phyloP scores from a whole-genome alignment of 306 rosid genomes.

The Sicyos edulis region DNA sequence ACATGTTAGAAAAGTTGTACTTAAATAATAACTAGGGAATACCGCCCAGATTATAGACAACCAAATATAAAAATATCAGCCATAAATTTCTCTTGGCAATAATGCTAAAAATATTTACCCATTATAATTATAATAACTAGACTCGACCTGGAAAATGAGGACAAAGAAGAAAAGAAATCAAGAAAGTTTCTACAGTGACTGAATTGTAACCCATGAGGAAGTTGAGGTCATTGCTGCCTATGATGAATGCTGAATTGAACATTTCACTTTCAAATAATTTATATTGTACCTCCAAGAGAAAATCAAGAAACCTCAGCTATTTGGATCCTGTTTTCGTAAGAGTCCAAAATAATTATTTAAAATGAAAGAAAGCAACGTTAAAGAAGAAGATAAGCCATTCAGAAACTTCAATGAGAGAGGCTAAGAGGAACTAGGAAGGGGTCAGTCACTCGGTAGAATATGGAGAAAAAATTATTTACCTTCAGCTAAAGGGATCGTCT shows the following conservation, averaged over 20 bases:
- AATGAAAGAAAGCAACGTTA: background rate
- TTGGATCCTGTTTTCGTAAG: background rate
- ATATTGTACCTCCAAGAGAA: background rate
- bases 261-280: background rate
- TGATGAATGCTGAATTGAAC: background rate
- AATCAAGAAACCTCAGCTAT: background rate
- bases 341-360: background rate
- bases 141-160: background rate
- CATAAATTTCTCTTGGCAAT: background rate
- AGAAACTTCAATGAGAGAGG: slow-evolving; percentile 7
- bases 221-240: background rate
- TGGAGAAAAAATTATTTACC: background rate
- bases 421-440: background rate
- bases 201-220: background rate
- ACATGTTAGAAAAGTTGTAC: background rate
- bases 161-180: background rate
- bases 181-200: background rate
- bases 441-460: background rate
- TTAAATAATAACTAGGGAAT: background rate
- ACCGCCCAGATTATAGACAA: background rate
- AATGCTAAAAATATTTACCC: background rate
- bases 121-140: background rate
- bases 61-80: background rate
- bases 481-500: background rate
- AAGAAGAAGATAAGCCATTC: background rate